Conservation (phyloP, 176 grass and related monocot genomes). For the Musa beccarii region DNA sequence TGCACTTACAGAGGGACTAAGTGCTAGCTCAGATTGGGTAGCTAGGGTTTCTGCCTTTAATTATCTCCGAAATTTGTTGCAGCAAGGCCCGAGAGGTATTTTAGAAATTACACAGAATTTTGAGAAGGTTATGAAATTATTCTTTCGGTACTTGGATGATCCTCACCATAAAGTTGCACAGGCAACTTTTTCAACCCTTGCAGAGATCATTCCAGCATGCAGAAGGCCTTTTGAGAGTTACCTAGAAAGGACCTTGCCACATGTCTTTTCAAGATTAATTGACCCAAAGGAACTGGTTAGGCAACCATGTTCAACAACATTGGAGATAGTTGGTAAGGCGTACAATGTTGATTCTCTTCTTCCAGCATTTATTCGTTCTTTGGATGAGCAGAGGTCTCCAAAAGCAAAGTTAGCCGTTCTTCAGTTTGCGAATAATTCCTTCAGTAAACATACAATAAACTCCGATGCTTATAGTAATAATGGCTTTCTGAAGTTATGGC, state of each 20-base stretch:
- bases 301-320: slow-evolving; percentile 68
- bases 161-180: slow-evolving; percentile 97
- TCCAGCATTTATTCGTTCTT: slow-evolving; percentile 75
- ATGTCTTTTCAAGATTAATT: slow-evolving; percentile 87
- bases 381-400: slow-evolving; percentile 94
- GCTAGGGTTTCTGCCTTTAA: slow-evolving; percentile 87
- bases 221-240: slow-evolving; percentile 88
- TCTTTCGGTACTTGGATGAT: slow-evolving; percentile 96
- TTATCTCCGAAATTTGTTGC: slow-evolving; percentile 70
- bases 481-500: slow-evolving; percentile 95
- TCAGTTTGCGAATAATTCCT: slow-evolving; percentile 85
- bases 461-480: slow-evolving; percentile 87
- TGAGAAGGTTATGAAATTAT: slow-evolving; percentile 99
- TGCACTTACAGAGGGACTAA: slow-evolving; percentile 88
- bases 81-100: slow-evolving; percentile 76
- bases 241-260: slow-evolving; percentile 77
- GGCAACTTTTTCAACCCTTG: slow-evolving; percentile 71
- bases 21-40: slow-evolving; percentile 86
- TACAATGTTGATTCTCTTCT: slow-evolving; percentile 92
- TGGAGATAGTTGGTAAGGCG: slow-evolving; percentile 75
- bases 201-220: slow-evolving; percentile 93
- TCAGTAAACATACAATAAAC: slow-evolving; percentile 67
- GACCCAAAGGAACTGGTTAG: slow-evolving; percentile 92
- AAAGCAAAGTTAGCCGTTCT: slow-evolving; percentile 95
- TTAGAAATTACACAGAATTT: slow-evolving; percentile 91